phyloP scores from a whole-genome alignment of 2,329 filamentous ascomycete species.

The Colletotrichum filicis region DNA sequence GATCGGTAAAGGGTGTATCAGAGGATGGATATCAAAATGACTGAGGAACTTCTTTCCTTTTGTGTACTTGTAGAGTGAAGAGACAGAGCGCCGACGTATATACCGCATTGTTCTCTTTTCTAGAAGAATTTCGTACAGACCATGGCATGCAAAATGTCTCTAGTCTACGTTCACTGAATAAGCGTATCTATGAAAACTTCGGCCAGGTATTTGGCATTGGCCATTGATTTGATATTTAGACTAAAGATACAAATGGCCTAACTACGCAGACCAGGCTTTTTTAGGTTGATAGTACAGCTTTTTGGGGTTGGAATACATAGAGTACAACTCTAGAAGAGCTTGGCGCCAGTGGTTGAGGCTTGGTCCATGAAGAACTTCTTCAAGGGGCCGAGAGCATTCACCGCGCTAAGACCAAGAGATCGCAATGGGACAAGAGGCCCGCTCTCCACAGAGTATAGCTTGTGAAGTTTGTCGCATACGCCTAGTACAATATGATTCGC shows the following conservation, averaged over 20 bases:
- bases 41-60: slow-evolving; percentile 34
- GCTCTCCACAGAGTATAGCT: slow-evolving; percentile 84
- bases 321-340: slow-evolving; percentile 47
- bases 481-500: slow-evolving; percentile 84
- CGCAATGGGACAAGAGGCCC: slow-evolving; percentile 84
- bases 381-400: slow-evolving; percentile 78
- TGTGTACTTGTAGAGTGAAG: slow-evolving; percentile 41
- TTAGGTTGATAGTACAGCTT: slow-evolving; percentile 18
- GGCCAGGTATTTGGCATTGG: background rate
- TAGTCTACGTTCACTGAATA: background rate
- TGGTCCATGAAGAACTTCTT: slow-evolving; percentile 90
- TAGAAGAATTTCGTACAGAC: slow-evolving; percentile 17
- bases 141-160: background rate
- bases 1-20: slow-evolving; percentile 60
- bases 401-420: slow-evolving; percentile 79
- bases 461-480: slow-evolving; percentile 90
- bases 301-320: background rate
- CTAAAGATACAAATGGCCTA: background rate
- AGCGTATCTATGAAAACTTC: background rate
- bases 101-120: slow-evolving; percentile 37
- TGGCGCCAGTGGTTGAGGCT: slow-evolving; percentile 66
- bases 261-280: background rate
- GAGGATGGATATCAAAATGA: slow-evolving; percentile 27
- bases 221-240: background rate
- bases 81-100: slow-evolving; percentile 39